A percentile compares a stretch with the other conserved stretches of the same genome.
Conservation (phyloP, 2,329 filamentous ascomycete species). For the Alternaria rosae region DNA sequence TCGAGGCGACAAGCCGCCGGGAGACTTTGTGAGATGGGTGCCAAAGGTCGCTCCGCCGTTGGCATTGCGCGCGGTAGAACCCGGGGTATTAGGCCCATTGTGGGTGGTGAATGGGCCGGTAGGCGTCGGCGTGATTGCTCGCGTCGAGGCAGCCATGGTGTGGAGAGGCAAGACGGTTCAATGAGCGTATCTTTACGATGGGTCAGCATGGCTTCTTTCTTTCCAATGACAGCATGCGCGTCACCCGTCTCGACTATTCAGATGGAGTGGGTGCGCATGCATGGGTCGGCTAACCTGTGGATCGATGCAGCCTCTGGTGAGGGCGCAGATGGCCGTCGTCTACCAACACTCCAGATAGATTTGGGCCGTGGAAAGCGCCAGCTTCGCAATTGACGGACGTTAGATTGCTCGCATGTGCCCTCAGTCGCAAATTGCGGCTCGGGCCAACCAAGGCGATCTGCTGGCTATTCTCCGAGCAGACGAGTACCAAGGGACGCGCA, state of each 20-base stretch:
- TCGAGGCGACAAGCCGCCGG: conserved; percentile 51
- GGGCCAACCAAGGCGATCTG: conserved; percentile 23
- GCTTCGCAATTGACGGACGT: conserved; percentile 23
- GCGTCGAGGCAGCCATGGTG: conserved; percentile 55
- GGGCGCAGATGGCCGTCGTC: conserved; percentile 17
- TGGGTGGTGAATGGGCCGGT: conserved; percentile 51
- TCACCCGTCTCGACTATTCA: not conserved
- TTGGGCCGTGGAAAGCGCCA: conserved; percentile 19
- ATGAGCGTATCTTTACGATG: conserved; percentile 11
- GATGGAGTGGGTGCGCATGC: conserved; percentile 3
- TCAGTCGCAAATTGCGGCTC: conserved; percentile 18
- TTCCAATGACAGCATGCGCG: not conserved
- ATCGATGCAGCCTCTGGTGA: conserved; percentile 17
- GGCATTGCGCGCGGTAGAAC: conserved; percentile 37
- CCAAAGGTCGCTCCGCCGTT: conserved; percentile 44
- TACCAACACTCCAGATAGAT: conserved; percentile 17
- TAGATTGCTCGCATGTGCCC: conserved; percentile 15
- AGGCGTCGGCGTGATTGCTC: conserved; percentile 54
- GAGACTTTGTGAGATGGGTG: conserved; percentile 53
- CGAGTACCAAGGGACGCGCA: conserved; percentile 3
- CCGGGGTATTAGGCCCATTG: conserved; percentile 52
- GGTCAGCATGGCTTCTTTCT: conserved; percentile 17
- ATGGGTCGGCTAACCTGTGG: conserved; percentile 27
- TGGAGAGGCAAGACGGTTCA: conserved; percentile 1
- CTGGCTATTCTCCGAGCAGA: conserved; percentile 19